phyloP scores from a whole-genome alignment of 23 red algal species.

The Agarophyton chilense region DNA sequence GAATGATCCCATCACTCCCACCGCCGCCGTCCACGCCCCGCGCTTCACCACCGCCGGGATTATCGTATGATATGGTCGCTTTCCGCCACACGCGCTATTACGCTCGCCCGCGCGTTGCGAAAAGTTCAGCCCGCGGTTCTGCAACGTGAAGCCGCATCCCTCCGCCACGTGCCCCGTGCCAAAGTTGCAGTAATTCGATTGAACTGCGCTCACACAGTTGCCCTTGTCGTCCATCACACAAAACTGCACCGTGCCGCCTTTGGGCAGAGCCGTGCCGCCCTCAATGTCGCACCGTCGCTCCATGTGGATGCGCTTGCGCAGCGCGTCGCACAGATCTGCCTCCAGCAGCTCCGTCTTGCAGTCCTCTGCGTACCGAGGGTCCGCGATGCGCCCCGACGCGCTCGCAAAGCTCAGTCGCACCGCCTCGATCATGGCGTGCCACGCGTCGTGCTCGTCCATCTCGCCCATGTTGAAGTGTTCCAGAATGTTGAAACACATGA shows the following conservation, averaged over 20 bases:
- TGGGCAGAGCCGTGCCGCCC: background rate
- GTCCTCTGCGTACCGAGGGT: constrained; percentile 8
- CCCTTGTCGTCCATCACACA: constrained; percentile 84
- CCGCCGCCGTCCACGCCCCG: constrained; percentile 65
- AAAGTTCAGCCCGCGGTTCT: constrained; percentile 96
- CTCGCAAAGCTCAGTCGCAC: constrained; percentile 71
- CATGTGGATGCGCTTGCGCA: constrained; percentile 16
- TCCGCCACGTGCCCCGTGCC: constrained; percentile 85
- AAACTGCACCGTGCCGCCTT: constrained; percentile 93
- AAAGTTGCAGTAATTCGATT: constrained; percentile 89
- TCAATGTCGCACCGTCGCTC: background rate
- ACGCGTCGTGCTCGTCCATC: background rate
- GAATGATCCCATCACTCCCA: constrained; percentile 92
- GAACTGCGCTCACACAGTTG: constrained; percentile 80
- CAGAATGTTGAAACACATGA: constrained; percentile 83
- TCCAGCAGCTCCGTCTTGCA: constrained; percentile 22
- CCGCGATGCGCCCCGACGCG: constrained; percentile 48
- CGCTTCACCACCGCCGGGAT: constrained; percentile 76
- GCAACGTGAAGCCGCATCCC: constrained; percentile 84
- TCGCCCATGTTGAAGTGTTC: constrained; percentile 30
- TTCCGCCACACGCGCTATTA: constrained; percentile 64
- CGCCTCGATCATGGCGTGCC: constrained; percentile 76
- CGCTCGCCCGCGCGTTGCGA: constrained; percentile 10
- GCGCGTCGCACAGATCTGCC: constrained; percentile 16
- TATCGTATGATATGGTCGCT: constrained; percentile 93